A percentile compares a stretch with the other conserved stretches of the same genome.
These are phyloP conservation scores for Fraxinus paxiana DNA, from an alignment of 305 asterid genomes.

Conservation along the genomic window DNA sequence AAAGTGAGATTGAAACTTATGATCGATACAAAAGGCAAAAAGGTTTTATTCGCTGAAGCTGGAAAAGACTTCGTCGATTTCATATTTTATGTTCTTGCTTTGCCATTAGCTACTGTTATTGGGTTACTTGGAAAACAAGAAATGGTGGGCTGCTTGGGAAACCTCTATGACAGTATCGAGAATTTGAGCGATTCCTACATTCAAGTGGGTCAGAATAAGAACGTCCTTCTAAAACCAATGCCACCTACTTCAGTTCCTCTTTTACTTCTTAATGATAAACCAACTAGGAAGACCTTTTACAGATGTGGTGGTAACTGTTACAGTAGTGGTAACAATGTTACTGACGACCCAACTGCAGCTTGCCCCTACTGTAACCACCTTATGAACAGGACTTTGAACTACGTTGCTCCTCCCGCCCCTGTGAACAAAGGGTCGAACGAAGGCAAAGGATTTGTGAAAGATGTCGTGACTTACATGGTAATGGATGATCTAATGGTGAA, in stretches of 20 bases:
- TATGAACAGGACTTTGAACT: neutral
- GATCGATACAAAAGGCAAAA: neutral
- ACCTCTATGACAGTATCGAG: constrained; percentile 25
- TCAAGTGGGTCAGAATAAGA: constrained; percentile 9
- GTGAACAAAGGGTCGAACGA: neutral
- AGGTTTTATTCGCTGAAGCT: constrained; percentile 6
- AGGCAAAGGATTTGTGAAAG: constrained; percentile 29
- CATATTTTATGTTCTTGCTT: constrained; percentile 23
- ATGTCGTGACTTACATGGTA: constrained; percentile 31
- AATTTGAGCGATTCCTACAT: constrained; percentile 14
- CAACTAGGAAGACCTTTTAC: neutral
- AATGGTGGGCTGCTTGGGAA: constrained; percentile 20
- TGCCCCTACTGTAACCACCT: neutral
- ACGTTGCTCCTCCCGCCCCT: neutral
- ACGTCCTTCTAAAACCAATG: constrained; percentile 17
- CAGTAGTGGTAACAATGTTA: neutral
- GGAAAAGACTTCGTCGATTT: constrained; percentile 22
- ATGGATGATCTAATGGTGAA: constrained; percentile 34
- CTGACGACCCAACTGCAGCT: neutral
- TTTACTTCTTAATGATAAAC: neutral
- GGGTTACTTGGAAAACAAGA: neutral
- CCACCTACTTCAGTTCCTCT: constrained; percentile 4
- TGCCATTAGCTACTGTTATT: constrained; percentile 22
- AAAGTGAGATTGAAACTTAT: constrained; percentile 7
- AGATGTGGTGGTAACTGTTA: neutral